Evolutionary conservation across 73 alveolate genomes (phyloP).

Genomic region (Tetrahymena malaccensis): DNA sequence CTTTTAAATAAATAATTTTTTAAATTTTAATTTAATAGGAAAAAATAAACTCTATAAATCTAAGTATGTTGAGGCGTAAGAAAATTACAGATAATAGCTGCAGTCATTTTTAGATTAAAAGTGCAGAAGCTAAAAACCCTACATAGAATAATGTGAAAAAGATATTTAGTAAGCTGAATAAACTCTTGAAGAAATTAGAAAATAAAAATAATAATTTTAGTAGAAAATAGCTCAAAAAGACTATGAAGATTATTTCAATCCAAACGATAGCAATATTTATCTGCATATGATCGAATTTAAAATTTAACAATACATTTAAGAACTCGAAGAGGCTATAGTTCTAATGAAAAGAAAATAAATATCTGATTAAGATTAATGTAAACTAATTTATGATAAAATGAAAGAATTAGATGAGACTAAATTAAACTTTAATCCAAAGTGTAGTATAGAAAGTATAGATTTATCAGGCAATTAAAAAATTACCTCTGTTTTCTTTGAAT

Average conservation of each 20-base stretch:
- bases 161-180: background rate
- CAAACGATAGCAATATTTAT: background rate
- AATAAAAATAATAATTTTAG: background rate
- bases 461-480: background rate
- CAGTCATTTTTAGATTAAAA: background rate
- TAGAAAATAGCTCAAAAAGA: background rate
- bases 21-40: background rate
- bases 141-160: background rate
- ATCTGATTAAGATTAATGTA: background rate
- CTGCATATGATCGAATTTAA: background rate
- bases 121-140: background rate
- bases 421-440: background rate
- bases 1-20: too few relatives aligned
- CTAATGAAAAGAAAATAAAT: background rate
- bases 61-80: background rate
- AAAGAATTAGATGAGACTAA: background rate
- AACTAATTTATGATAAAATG: background rate
- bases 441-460: background rate
- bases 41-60: background rate
- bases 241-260: background rate
- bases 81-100: background rate
- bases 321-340: background rate
- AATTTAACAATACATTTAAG: background rate
- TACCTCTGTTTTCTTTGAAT: background rate
- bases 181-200: background rate